Evolutionary conservation across 164 flowering plant genomes (phyloP), one percentile per base, ranked within the genome.

Genomic region (Vitis rupestris): DNA sequence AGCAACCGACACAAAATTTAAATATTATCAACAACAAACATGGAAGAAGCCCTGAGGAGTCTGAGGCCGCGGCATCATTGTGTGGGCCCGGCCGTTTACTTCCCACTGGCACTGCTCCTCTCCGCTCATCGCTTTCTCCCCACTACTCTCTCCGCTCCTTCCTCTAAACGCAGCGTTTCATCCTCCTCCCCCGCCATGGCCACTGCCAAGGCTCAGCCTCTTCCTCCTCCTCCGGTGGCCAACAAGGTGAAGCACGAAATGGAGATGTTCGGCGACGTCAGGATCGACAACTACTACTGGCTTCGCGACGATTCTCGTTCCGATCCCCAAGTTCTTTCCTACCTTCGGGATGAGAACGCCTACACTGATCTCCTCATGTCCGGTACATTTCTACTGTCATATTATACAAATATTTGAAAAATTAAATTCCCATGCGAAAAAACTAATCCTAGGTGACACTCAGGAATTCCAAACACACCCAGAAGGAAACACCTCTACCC

Each of bases 291-390:
- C 66, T 92, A 92, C 73, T 91, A 90, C 77, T 94, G 97, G 97
- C 91, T 94, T n/a, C 94, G 97, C 5, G 98, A 94, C 68, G 96
- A 94, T 66, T 87, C 97, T 61, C 90, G 98, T 19, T 62, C 90
- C 10, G 62, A 90, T 67, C 85, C 90, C n/a, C 83, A 86, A 4
- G 78, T 92, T 30, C 82, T 90, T 50, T 73, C 87, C 23, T 79
- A 94, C 50, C 89, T 94, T 14, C 68, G 72, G 0, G 81, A 83
- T 30, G 98, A 91, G 65, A 91, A 90, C 68, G 75, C 83, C 3
- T 94, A 83, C 60, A 80, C 87, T 8, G 89, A 94, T 48, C 80
- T 29, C 67, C 60, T 86, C 58, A 89, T 90, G 96, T 66, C 86
- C 27, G 97, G 98, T 88, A 56, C 30, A 2, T 8, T 44, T 53